Conservation (phyloP, 1,284 basidiomycete species). For the Hypsizygus ulmarius region DNA sequence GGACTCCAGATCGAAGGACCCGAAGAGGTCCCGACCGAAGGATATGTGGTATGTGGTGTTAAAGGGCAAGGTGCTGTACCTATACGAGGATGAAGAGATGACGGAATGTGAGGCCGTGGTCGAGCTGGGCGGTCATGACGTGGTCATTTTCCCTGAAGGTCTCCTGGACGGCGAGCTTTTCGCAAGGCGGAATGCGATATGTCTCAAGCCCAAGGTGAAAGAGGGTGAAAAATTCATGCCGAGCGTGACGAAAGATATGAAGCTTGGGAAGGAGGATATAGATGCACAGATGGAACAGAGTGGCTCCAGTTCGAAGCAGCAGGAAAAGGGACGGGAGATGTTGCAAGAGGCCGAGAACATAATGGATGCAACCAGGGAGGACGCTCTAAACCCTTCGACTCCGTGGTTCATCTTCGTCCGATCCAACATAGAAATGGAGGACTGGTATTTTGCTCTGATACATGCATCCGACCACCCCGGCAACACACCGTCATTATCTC, state of each 20-base stretch:
- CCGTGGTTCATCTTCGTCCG: conserved; percentile 92
- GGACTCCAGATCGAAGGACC: conserved; percentile 74
- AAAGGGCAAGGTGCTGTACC: conserved; percentile 84
- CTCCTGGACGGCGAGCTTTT: conserved; percentile 84
- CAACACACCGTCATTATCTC: conserved; percentile 52
- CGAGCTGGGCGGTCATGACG: conserved; percentile 73
- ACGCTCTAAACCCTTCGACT: conserved; percentile 48
- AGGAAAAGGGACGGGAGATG: conserved; percentile 44
- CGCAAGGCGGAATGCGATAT: conserved; percentile 84
- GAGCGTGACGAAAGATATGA: conserved; percentile 56
- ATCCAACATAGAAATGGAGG: conserved; percentile 86
- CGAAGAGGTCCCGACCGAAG: conserved; percentile 74
- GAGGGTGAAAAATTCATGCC: conserved; percentile 38
- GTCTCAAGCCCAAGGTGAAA: conserved; percentile 56
- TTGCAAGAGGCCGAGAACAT: conserved; percentile 43
- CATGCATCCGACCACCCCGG: conserved; percentile 65
- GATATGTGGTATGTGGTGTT: conserved; percentile 88
- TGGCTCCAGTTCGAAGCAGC: conserved; percentile 33
- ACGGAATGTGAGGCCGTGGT: conserved; percentile 84
- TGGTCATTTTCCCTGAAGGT: conserved; percentile 71
- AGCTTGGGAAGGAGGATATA: conserved; percentile 37
- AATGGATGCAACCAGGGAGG: conserved; percentile 45
- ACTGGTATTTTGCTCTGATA: conserved; percentile 93
- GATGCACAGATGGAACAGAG: conserved; percentile 40
- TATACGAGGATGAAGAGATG: conserved; percentile 90